Base-by-base conservation (phyloP, 768 basidiomycete species). In the Nidula microcarpa region DNA sequence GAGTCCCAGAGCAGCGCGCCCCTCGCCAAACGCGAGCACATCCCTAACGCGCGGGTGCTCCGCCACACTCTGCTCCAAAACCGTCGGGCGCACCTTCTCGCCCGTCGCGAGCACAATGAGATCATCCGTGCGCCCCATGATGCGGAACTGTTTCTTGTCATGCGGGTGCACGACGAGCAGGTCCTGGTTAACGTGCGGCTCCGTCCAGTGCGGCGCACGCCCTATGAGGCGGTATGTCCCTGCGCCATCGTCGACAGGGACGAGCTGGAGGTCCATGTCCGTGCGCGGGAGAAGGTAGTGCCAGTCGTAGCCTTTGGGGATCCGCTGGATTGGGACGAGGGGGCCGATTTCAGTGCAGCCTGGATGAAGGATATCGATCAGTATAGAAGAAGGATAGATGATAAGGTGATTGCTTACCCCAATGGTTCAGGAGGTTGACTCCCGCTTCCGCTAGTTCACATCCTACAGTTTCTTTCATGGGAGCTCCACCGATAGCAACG, bases 91-190 rank as follows among this genome's bases (percentile, higher is more conserved):
- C 14, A 75, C 62, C 57, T 77, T 77, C 56, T 77, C 75, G 8
- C 75, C 75, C 0, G 69, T 76, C 6, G 70, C 67, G 11, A 77
- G 67, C 35, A 77, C 73, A 8, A 77, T 53, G 17, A 76, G 64
- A 49, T 76, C 73, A 51, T 76, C 74, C 3, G 67, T 65, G 14
- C 74, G 68, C 4, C 72, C 73, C 32, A 70, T 58, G 33, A 77
- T 69, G 16, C 59, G 63, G 56, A 67, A 68, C 45, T 74, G 71
- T 30, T 56, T 62, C 17, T 55, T 53, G 48, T 67, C 60, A 1
- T 48, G 33, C 0, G 75, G 73, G 43, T 75, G 62, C 3, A 57
- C 52, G 2, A 63, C 57, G 2, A 76, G 64, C n/a, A 71, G 65
- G 55, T 77, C 75, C 48, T 74, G 71, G 7, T 74, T 68, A 37